Conservation (phyloP, 2,329 filamentous ascomycete species). For the Ascochyta clinopodiicola region DNA sequence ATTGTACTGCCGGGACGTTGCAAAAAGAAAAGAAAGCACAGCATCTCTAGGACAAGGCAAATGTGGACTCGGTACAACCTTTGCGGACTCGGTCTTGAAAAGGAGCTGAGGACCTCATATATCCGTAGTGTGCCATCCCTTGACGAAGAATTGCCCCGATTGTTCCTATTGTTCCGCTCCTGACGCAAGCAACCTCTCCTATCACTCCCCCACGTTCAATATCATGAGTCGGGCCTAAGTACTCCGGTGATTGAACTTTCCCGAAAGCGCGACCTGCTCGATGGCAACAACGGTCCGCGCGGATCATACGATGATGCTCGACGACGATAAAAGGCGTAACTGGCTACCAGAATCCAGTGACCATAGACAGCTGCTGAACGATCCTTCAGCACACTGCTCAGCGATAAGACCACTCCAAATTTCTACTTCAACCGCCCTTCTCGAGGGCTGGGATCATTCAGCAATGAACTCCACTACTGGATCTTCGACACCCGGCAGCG, state of each 20-base stretch:
- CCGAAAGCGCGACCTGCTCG: not conserved
- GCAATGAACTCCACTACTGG: slow-evolving; percentile 3
- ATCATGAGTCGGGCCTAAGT: not conserved
- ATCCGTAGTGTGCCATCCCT: not conserved
- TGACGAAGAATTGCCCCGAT: not conserved
- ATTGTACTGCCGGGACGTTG: slow-evolving; percentile 5
- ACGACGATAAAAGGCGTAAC: not conserved
- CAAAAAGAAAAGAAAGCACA: not conserved
- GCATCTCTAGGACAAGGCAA: not conserved
- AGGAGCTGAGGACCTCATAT: not conserved
- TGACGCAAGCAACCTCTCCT: not conserved
- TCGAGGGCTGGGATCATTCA: not conserved
- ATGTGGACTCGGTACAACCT: not conserved
- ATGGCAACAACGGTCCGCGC: not conserved
- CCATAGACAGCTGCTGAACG: not conserved
- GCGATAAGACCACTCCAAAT: not conserved
- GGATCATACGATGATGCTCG: slow-evolving; percentile 1
- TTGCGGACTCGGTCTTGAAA: not conserved
- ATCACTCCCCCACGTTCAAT: not conserved
- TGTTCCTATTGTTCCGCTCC: not conserved
- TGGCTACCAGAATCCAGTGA: not conserved
- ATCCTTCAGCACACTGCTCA: not conserved
- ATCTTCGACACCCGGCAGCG: slow-evolving; percentile 8
- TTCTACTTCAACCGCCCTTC: not conserved
- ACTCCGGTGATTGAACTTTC: not conserved